Evolutionary conservation across 805 yeast species (phyloP), one percentile per base, ranked within the genome.

Genomic region (Yarrowia bubula): DNA sequence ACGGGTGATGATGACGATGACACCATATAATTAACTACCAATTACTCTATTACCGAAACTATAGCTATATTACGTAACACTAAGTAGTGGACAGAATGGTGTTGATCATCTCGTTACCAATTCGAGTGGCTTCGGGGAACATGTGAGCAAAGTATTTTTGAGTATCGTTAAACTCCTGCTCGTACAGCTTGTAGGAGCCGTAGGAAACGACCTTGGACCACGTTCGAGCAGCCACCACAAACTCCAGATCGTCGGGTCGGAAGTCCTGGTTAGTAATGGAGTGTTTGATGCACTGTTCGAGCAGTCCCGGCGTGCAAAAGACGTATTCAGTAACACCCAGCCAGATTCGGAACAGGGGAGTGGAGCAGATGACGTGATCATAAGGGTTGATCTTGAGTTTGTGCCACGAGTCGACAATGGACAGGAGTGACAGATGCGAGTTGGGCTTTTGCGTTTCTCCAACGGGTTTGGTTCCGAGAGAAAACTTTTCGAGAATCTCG

Each of bases 341-440:
- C 76, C 95, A 91, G 44, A 95, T 91, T 73, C 98, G 83, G 74
- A 93, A 95, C 35, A 89, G 69, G 11, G 99, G 99, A 0, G 99
- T 95, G 0, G 97, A 90, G 73, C 98, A 93, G 66, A 93, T 92
- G 77, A 93, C 92, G 76, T 95, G 99, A 74, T 93, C 97, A 73
- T 95, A 93, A 4, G 99, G 99, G 39, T 89, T 87, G 46, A 95
- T 91, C 0, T 88, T 88, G 47, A 90, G 77, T 68, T 86, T 86
- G 71, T 83, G 84, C 99, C 99, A 95, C 72, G 95, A 87, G 75
- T 95, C 98, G 1, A 90, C 98, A 53, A 95, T 92, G 0, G 96
- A 96, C 65, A 95, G 77, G 42, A 95, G 76, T 1, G 97, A 89
- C 57, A 95, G 78, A 75, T 95, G 99, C 3, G 97, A 90, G 74